These are phyloP conservation scores for Collybiopsis confluens DNA, from an alignment of 768 basidiomycete genomes.

Conservation along the genomic window DNA sequence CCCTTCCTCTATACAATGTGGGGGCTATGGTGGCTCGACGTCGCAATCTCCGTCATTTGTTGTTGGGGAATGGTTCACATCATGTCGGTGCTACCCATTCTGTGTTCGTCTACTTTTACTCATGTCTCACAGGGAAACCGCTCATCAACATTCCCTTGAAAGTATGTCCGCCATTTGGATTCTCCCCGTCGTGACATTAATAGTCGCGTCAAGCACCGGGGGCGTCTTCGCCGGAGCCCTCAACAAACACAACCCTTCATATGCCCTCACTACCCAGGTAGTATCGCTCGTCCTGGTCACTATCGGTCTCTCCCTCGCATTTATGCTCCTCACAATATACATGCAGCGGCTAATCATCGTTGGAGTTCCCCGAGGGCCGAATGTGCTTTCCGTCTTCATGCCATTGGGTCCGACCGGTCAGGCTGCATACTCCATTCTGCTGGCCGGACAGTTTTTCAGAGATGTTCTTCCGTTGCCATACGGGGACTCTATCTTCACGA, in stretches of 20 bases:
- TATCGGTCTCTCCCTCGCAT: conserved; percentile 52
- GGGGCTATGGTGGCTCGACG: conserved; percentile 64
- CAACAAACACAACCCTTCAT: conserved; percentile 33
- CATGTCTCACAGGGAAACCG: conserved; percentile 39
- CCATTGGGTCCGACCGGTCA: conserved; percentile 74
- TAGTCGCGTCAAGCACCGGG: conserved; percentile 68
- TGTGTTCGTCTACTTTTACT: neutral
- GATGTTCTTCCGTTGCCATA: conserved; percentile 27
- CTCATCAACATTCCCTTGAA: conserved; percentile 52
- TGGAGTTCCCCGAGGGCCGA: conserved; percentile 45
- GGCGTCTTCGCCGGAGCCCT: conserved; percentile 53
- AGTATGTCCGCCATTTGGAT: conserved; percentile 65
- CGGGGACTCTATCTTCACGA: conserved; percentile 32
- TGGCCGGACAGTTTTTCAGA: conserved; percentile 50
- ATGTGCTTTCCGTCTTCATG: conserved; percentile 61
- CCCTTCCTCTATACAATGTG: conserved; percentile 48
- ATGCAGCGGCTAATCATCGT: conserved; percentile 53
- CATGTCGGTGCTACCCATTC: conserved; percentile 45
- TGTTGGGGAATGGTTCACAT: conserved; percentile 59
- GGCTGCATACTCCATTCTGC: conserved; percentile 51
- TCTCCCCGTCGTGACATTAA: conserved; percentile 70
- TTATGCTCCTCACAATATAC: conserved; percentile 68
- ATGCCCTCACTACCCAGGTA: conserved; percentile 53
- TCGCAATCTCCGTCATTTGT: conserved; percentile 46
- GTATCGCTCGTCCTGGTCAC: conserved; percentile 52